phyloP scores from a whole-genome alignment of 805 yeast genomes.

The Jamesozyma rosinii region DNA sequence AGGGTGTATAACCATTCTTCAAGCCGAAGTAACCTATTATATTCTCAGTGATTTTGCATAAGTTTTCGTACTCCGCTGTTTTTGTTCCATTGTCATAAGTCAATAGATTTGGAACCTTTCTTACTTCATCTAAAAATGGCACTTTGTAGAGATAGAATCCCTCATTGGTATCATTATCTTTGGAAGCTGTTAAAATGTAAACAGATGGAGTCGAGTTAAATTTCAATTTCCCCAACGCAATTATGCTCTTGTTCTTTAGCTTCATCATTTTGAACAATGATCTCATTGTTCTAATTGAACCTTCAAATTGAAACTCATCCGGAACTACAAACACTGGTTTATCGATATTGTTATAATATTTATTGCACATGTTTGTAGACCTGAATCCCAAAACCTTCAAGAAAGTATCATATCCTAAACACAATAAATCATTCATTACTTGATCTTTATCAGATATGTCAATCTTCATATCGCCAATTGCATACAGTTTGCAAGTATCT shows the following conservation, averaged over 20 bases:
- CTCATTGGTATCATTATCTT: conserved; percentile 34
- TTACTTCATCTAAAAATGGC: conserved; percentile 69
- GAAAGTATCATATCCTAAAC: conserved; percentile 36
- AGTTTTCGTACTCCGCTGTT: conserved; percentile 16
- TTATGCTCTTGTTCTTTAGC: conserved; percentile 45
- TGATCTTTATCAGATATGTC: conserved; percentile 34
- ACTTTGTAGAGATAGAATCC: conserved; percentile 63
- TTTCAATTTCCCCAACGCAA: conserved; percentile 64
- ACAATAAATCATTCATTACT: conserved; percentile 28
- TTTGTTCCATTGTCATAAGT: conserved; percentile 4
- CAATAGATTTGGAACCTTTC: conserved; percentile 45
- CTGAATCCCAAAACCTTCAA: conserved; percentile 65
- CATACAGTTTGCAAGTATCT: conserved; percentile 32
- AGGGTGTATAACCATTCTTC: conserved; percentile 45
- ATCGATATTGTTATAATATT: conserved; percentile 43
- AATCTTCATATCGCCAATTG: conserved; percentile 40
- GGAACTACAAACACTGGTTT: conserved; percentile 62
- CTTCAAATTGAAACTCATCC: conserved; percentile 46
- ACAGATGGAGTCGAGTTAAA: conserved; percentile 45
- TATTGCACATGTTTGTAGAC: conserved; percentile 33
- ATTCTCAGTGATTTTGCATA: conserved; percentile 18
- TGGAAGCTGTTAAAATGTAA: conserved; percentile 52
- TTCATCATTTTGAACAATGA: conserved; percentile 55
- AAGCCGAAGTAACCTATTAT: conserved; percentile 36
- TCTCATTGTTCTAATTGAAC: conserved; percentile 59